These are phyloP conservation scores for Amanita rubescens DNA, from an alignment of 768 basidiomycete species.

Conservation along the genomic window DNA sequence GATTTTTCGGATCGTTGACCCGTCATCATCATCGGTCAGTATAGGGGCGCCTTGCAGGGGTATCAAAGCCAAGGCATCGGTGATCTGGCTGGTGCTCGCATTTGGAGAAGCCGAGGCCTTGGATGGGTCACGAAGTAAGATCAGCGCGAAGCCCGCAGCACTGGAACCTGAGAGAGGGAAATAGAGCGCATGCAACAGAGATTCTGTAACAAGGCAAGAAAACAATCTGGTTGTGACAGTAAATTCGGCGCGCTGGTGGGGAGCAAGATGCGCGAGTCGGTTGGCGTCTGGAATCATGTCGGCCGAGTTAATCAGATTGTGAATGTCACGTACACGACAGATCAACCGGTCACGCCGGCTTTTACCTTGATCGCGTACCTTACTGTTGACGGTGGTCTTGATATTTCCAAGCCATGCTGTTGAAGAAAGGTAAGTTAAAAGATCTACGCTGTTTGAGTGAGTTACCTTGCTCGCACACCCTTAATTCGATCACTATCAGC, in stretches of 20 bases:
- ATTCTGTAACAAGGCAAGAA: constrained; percentile 54
- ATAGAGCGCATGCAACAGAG: constrained; percentile 41
- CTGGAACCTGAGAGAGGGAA: constrained; percentile 25
- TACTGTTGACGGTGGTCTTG: no score
- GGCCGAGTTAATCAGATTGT: no score
- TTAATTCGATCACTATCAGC: no score
- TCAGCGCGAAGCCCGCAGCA: no score
- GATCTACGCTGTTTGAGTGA: no score
- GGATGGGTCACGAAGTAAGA: neutral
- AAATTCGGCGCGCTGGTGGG: constrained; percentile 38
- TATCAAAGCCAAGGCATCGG: constrained; percentile 40
- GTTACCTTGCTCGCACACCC: no score
- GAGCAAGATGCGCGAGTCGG: constrained; percentile 22
- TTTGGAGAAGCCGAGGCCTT: neutral
- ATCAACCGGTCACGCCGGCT: no score
- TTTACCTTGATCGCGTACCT: no score
- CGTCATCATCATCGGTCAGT: constrained; percentile 29
- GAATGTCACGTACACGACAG: neutral
- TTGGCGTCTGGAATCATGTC: constrained; percentile 22
- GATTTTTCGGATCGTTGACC: constrained; percentile 29
- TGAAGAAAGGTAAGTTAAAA: no score
- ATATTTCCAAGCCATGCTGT: no score
- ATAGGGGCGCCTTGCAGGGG: constrained; percentile 40
- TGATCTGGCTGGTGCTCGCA: constrained; percentile 18
- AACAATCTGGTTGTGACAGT: constrained; percentile 41